Conservation (phyloP, 1,284 basidiomycete species). For the Neolentinus lepideus region DNA sequence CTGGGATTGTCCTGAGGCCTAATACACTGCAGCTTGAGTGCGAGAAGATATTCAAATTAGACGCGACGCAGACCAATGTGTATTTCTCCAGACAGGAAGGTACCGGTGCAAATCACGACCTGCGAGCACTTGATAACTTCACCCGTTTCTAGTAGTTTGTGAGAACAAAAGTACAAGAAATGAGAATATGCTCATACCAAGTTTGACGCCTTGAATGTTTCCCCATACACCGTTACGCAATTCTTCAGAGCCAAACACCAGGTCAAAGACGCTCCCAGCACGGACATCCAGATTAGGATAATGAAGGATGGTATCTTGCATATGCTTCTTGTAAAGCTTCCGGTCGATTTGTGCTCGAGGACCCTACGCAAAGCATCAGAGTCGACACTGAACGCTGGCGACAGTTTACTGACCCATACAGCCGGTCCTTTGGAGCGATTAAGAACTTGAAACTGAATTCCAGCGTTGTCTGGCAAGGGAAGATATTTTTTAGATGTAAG, state of each 20-base stretch:
- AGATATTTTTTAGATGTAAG: neutral
- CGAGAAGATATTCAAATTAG: neutral
- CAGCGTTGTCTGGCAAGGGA: slow-evolving; percentile 63
- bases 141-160: slow-evolving; percentile 51
- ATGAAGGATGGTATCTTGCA: slow-evolving; percentile 62
- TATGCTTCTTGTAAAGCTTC: slow-evolving; percentile 72
- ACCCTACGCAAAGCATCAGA: slow-evolving; percentile 40
- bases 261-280: slow-evolving; percentile 74
- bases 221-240: slow-evolving; percentile 32
- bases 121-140: slow-evolving; percentile 71
- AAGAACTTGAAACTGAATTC: slow-evolving; percentile 82
- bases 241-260: slow-evolving; percentile 47
- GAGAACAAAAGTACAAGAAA: neutral
- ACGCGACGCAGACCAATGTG: slow-evolving; percentile 62
- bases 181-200: slow-evolving; percentile 38
- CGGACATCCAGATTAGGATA: slow-evolving; percentile 67
- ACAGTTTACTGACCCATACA: slow-evolving; percentile 58
- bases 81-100: slow-evolving; percentile 85
- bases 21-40: neutral
- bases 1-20: slow-evolving; percentile 74
- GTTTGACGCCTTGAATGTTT: slow-evolving; percentile 57
- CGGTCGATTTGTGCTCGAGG: slow-evolving; percentile 86
- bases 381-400: neutral
- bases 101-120: slow-evolving; percentile 86
- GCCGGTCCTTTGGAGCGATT: slow-evolving; percentile 85